phyloP scores from a whole-genome alignment of 2,329 filamentous ascomycete species.

The Penicillium sp. region DNA sequence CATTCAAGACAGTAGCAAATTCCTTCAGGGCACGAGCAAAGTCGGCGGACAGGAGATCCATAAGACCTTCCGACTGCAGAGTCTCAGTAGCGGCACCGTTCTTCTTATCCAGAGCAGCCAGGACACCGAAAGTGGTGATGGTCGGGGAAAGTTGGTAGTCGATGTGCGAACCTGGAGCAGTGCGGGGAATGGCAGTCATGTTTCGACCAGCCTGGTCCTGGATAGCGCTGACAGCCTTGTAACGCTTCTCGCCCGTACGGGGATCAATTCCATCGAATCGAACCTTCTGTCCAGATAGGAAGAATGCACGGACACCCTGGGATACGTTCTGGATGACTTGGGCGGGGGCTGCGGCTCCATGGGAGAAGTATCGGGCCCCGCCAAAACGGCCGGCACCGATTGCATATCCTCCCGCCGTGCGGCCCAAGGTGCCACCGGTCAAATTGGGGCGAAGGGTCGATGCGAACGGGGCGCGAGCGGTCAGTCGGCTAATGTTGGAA shows the following conservation, averaged over 20 bases:
- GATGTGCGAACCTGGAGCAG: slow-evolving; percentile 73
- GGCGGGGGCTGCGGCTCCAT: slow-evolving; percentile 78
- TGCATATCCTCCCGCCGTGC: slow-evolving; percentile 87
- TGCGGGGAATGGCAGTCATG: slow-evolving; percentile 56
- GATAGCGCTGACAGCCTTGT: slow-evolving; percentile 71
- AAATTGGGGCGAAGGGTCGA: slow-evolving; percentile 87
- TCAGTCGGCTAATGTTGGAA: slow-evolving; percentile 60
- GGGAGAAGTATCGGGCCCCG: slow-evolving; percentile 84
- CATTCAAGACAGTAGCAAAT: slow-evolving; percentile 73
- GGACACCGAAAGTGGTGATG: slow-evolving; percentile 79
- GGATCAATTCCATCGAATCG: slow-evolving; percentile 77
- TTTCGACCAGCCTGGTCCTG: slow-evolving; percentile 72
- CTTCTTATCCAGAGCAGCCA: slow-evolving; percentile 47
- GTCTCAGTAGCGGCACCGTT: slow-evolving; percentile 48
- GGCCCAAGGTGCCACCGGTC: slow-evolving; percentile 80
- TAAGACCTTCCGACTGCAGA: slow-evolving; percentile 78
- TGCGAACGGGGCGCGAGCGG: slow-evolving; percentile 80
- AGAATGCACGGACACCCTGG: slow-evolving; percentile 85
- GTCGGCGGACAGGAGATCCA: slow-evolving; percentile 82
- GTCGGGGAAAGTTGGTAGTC: slow-evolving; percentile 88
- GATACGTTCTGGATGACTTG: slow-evolving; percentile 96
- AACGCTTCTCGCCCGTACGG: slow-evolving; percentile 71
- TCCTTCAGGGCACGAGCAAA: slow-evolving; percentile 86
- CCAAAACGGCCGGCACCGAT: slow-evolving; percentile 67
- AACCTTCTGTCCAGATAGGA: slow-evolving; percentile 84